Evolutionary conservation across 2,329 filamentous ascomycete species (phyloP).

Genomic region (Aureobasidium lini): DNA sequence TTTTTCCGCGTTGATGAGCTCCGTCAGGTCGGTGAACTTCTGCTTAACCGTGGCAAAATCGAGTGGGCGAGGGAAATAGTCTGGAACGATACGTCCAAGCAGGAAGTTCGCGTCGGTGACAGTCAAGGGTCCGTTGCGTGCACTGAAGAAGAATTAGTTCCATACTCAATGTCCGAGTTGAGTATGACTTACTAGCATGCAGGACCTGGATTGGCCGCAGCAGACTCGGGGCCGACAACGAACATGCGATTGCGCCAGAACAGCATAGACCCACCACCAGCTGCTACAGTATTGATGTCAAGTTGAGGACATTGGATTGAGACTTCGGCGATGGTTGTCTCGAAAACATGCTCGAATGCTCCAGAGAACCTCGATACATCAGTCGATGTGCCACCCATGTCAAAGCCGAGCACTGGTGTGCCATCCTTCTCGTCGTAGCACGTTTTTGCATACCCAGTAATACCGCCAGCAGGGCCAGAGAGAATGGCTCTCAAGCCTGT

Average conservation of each 20-base stretch:
- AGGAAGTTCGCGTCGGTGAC: constrained; percentile 30
- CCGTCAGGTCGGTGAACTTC: constrained; percentile 37
- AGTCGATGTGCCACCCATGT: constrained; percentile 20
- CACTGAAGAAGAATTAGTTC: too few relatives aligned
- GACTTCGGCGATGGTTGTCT: constrained; percentile 18
- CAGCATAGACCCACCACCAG: constrained; percentile 18
- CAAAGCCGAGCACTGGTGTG: constrained; percentile 65
- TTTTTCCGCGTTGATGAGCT: constrained; percentile 34
- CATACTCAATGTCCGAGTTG: too few relatives aligned
- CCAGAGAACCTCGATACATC: constrained; percentile 18
- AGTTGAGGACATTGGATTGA: constrained; percentile 19
- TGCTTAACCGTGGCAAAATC: constrained; percentile 35
- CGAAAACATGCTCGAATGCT: constrained; percentile 18
- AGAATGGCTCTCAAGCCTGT: constrained; percentile 73
- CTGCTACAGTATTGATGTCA: constrained; percentile 21
- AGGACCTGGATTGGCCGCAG: constrained; percentile 33
- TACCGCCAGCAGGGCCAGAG: constrained; percentile 76
- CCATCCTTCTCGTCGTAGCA: constrained; percentile 73
- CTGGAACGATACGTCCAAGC: constrained; percentile 25
- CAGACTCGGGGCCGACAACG: constrained; percentile 21
- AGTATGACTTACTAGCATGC: constrained; percentile 21
- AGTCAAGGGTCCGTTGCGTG: constrained; percentile 28
- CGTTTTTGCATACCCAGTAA: constrained; percentile 79
- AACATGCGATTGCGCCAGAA: constrained; percentile 22
- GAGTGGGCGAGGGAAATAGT: constrained; percentile 28